These are phyloP conservation scores for Cryphonectria parasitica DNA, from an alignment of 2,329 filamentous ascomycete genomes.

Conservation along the genomic window DNA sequence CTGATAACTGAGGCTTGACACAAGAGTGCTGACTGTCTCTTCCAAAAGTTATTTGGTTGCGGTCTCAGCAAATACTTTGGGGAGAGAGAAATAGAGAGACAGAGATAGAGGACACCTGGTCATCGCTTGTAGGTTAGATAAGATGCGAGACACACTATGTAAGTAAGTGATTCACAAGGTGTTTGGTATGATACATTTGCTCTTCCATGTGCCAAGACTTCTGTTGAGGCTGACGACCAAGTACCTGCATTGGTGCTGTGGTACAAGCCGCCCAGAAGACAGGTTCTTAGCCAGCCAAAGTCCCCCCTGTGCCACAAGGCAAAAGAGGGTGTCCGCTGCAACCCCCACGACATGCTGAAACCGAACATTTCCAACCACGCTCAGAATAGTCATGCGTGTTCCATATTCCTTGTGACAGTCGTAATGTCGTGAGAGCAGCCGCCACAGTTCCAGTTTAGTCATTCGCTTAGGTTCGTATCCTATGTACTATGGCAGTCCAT, in stretches of 20 bases:
- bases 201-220: conserved; percentile 5
- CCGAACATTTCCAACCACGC: background rate
- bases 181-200: background rate
- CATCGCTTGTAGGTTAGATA: background rate
- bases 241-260: background rate
- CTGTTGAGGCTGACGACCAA: conserved; percentile 2
- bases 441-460: background rate
- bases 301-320: background rate
- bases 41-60: background rate
- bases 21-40: background rate
- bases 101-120: background rate
- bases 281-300: conserved; percentile 2
- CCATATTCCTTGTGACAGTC: background rate
- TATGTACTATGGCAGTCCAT: background rate
- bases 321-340: background rate
- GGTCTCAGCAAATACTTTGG: background rate
- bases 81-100: background rate
- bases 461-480: background rate
- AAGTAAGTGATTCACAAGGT: background rate
- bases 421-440: background rate
- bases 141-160: background rate
- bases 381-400: background rate
- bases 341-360: background rate
- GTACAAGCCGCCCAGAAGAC: background rate
- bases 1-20: background rate